Percentiles rank a stretch among this genome's conserved stretches.
phyloP scores from a whole-genome alignment of 768 basidiomycete genomes.

The Hysterangium stoloniferum region DNA sequence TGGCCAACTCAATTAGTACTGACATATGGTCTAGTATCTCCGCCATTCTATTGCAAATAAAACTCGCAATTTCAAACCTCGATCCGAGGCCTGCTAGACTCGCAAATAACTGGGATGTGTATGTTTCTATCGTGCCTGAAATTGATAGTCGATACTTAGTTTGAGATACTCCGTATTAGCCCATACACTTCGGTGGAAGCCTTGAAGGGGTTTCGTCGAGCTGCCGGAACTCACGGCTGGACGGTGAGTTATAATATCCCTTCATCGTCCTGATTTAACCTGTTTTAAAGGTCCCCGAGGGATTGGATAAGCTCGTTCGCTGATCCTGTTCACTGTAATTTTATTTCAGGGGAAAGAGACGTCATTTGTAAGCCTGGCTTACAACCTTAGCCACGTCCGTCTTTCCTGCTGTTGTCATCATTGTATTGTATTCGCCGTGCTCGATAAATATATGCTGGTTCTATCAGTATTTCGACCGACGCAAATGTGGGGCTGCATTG shows the following conservation, averaged over 20 bases:
- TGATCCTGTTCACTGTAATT: not conserved
- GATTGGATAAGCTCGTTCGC: conserved; percentile 18
- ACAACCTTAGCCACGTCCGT: no score
- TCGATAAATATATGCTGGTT: no score
- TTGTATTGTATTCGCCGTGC: no score
- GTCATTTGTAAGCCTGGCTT: no score
- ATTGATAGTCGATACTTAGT: not conserved
- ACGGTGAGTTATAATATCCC: conserved; percentile 28
- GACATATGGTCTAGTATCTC: conserved; percentile 24
- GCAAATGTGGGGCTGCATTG: no score
- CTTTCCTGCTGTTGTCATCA: no score
- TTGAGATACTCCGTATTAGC: conserved; percentile 14
- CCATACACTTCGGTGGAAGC: conserved; percentile 50
- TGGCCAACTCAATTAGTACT: conserved; percentile 5
- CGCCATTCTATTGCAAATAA: conserved; percentile 53
- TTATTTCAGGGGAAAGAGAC: no score
- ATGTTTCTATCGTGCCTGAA: conserved; percentile 13
- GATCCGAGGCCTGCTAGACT: conserved; percentile 59
- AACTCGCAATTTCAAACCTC: conserved; percentile 58
- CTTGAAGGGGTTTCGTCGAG: conserved; percentile 54
- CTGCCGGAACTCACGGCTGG: conserved; percentile 60
- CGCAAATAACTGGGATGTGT: conserved; percentile 43
- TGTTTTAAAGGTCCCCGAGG: conserved; percentile 20
- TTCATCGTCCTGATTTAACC: not conserved
- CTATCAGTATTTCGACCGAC: no score